Conservation (phyloP, 257 asterid species). For the Capsicum chinense region DNA sequence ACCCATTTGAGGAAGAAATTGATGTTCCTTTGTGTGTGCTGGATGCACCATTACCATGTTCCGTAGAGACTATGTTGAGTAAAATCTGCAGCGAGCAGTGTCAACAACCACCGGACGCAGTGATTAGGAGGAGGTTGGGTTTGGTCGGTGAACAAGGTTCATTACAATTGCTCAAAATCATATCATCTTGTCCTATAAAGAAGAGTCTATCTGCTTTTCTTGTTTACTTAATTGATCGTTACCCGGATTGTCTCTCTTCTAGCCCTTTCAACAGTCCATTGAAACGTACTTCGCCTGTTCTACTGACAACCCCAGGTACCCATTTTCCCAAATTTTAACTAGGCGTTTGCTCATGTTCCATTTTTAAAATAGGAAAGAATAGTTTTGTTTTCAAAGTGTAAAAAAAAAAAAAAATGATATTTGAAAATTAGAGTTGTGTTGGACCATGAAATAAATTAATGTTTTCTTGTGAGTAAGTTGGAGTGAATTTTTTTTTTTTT, state of each 20-base stretch:
- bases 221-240: conserved; percentile 29
- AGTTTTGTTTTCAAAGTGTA: too few species aligned
- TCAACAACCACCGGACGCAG: conserved; percentile 28
- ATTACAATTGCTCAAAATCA: conserved; percentile 27
- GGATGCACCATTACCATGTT: conserved; percentile 36
- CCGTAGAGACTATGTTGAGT: conserved; percentile 37
- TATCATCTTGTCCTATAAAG: conserved; percentile 17
- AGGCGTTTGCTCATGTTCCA: too few species aligned
- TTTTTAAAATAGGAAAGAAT: too few species aligned
- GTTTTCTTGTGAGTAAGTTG: too few species aligned
- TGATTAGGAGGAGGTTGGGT: conserved; percentile 37
- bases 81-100: conserved; percentile 40
- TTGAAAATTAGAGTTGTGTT: too few species aligned
- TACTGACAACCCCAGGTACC: background rate
- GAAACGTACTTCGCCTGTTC: background rate
- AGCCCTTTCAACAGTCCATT: background rate
- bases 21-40: background rate
- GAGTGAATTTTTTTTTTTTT: too few species aligned
- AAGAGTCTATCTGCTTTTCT: conserved; percentile 38
- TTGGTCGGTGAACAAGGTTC: conserved; percentile 47
- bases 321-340: background rate
- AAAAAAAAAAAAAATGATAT: too few species aligned
- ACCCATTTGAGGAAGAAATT: conserved; percentile 18
- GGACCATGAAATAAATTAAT: too few species aligned
- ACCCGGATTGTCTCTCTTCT: conserved; percentile 24